Evolutionary conservation across 2,329 filamentous ascomycete species (phyloP), one percentile per base, ranked within the genome.

Genomic region (Sclerotiophoma versabilis): DNA sequence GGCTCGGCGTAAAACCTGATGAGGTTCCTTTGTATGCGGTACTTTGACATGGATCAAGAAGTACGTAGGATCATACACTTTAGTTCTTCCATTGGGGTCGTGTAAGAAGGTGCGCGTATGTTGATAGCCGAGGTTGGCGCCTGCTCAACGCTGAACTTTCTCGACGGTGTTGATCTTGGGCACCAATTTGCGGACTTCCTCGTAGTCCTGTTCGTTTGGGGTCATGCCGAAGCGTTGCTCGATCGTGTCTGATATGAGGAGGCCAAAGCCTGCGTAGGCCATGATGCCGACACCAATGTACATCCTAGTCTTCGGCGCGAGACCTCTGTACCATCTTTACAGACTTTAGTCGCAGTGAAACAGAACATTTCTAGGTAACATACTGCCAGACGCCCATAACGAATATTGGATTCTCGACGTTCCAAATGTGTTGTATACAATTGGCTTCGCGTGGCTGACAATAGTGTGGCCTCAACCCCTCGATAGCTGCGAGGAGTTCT

Each of bases 231-330:
- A 83, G 34, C 83, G 86, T 70, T 89, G 83, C 76, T 93, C 92
- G 14, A 88, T 86, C 52, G 81, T 81, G 69, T 93, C 89, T 5
- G 89, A 86, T 15, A 90, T 70, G 70, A 88, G 87, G n/a, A 95
- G 81, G 14, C 91, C 93, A 33, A 86, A 78, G 33, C 80, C 78
- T 12, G 91, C 91, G 85, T 92, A 96, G 27, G 84, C 84, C 69
- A 96, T 85, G 62, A 96, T 77, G 64, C 87, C 89, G 42, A 86
- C 72, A 63, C 93, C 93, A 59, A 96, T 81, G 41, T 87, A 77
- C 34, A 91, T 77, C 51, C 90, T 89, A 20, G 89, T 88, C 63
- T 84, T 87, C 15, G 88, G 84, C 3, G 87, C 79, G 48, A 96
- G 86, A 65, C 84, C 85, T 70, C 83, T 87, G 79, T 92, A 96